Evolutionary conservation across 805 yeast species (phyloP).

Genomic region (Komagataella pseudopastoris): DNA sequence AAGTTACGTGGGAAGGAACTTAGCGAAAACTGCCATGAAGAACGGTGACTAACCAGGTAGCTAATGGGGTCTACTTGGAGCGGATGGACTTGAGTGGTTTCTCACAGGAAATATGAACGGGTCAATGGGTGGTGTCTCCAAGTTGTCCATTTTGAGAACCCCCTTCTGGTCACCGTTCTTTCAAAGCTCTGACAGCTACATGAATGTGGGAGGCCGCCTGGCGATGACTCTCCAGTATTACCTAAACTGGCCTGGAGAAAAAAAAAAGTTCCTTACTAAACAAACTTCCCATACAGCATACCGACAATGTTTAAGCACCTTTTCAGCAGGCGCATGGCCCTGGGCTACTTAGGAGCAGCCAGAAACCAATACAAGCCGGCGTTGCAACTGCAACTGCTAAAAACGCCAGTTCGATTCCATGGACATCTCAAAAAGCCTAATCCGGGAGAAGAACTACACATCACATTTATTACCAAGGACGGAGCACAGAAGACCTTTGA

Average conservation of each 20-base stretch:
- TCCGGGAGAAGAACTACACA: slow-evolving; percentile 81
- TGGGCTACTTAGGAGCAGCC: not conserved
- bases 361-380: not conserved
- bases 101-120: not conserved
- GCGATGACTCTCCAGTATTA: not conserved
- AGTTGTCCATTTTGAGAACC: not conserved
- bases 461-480: slow-evolving; percentile 86
- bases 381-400: slow-evolving; percentile 5
- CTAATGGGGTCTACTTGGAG: no score
- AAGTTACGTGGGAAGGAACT: not conserved
- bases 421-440: slow-evolving; percentile 87
- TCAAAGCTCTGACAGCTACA: not conserved
- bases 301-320: not conserved
- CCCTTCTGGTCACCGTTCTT: not conserved
- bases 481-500: slow-evolving; percentile 74
- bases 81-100: not conserved
- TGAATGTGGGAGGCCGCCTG: not conserved
- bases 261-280: not conserved
- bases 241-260: not conserved
- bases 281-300: not conserved
- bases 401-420: slow-evolving; percentile 25
- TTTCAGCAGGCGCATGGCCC: not conserved
- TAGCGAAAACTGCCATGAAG: not conserved
- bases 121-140: not conserved
- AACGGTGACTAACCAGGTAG: not conserved